These are phyloP conservation scores for Plectosphaerella sp. DNA, from an alignment of 2,329 filamentous ascomycete species.

Conservation along the genomic window DNA sequence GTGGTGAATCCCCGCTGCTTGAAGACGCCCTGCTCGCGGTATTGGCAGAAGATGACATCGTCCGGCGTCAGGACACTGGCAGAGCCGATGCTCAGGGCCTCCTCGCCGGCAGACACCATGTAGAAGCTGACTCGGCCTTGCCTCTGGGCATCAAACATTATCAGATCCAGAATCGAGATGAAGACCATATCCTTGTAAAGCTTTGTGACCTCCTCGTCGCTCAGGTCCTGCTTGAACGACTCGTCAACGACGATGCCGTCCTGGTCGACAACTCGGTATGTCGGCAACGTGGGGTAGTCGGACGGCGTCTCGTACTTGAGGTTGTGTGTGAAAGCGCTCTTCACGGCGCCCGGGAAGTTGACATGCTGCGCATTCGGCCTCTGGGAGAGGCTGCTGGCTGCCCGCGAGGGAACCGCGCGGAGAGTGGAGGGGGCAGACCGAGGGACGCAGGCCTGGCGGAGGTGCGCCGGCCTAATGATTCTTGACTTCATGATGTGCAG, in stretches of 20 bases:
- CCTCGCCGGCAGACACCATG: conserved; percentile 93
- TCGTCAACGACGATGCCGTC: conserved; percentile 79
- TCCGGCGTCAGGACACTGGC: conserved; percentile 77
- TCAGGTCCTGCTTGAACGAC: conserved; percentile 63
- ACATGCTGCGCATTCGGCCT: conserved; percentile 51
- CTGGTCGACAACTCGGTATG: conserved; percentile 88
- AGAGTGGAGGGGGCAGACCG: conserved; percentile 8
- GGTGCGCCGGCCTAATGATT: conserved; percentile 22
- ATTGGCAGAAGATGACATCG: conserved; percentile 92
- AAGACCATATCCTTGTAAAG: conserved; percentile 63
- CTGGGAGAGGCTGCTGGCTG: conserved; percentile 49
- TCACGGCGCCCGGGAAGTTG: conserved; percentile 90
- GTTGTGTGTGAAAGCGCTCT: conserved; percentile 82
- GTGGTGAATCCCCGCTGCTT: conserved; percentile 83
- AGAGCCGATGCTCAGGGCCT: conserved; percentile 87
- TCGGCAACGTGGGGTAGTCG: conserved; percentile 72
- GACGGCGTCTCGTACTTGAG: conserved; percentile 75
- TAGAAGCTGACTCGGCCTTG: conserved; percentile 96
- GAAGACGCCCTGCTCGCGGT: conserved; percentile 89
- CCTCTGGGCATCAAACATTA: conserved; percentile 97
- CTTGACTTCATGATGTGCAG: conserved; percentile 25
- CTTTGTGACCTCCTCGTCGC: conserved; percentile 56
- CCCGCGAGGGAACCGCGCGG: conserved; percentile 21
- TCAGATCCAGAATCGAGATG: conserved; percentile 83
- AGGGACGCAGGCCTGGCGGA: conserved; percentile 19